Evolutionary conservation across 768 basidiomycete genomes (phyloP).

Genomic region (Neoboletus magnificus): DNA sequence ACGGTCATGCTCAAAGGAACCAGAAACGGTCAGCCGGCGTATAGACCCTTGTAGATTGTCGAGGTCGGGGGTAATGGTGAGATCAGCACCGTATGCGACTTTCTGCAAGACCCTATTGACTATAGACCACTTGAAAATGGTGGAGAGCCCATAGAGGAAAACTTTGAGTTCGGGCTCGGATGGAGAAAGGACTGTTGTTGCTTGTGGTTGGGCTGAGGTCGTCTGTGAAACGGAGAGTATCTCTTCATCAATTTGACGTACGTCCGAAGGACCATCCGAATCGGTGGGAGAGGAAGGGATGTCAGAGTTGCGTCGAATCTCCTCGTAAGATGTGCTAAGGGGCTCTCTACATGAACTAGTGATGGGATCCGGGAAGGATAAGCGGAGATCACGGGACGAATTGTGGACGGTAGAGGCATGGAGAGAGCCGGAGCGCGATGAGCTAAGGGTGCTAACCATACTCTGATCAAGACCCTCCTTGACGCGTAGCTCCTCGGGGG

Average conservation of each 20-base stretch:
- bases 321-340: constrained; percentile 54
- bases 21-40: constrained; percentile 26
- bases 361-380: constrained; percentile 83
- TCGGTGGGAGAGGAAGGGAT: constrained; percentile 21
- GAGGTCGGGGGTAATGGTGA: constrained; percentile 24
- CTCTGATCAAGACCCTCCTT: constrained; percentile 79
- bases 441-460: constrained; percentile 74
- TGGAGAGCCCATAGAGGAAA: constrained; percentile 62
- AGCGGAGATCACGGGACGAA: constrained; percentile 68
- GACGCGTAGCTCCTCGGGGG: constrained; percentile 63
- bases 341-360: constrained; percentile 65
- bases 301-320: constrained; percentile 42
- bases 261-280: constrained; percentile 12
- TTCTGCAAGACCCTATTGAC: constrained; percentile 58
- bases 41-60: constrained; percentile 21
- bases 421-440: constrained; percentile 64
- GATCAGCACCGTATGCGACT: constrained; percentile 38
- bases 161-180: constrained; percentile 51
- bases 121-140: constrained; percentile 58
- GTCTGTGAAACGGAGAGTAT: constrained; percentile 17
- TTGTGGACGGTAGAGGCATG: constrained; percentile 52
- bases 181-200: constrained; percentile 22
- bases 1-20: constrained; percentile 23
- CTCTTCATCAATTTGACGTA: constrained; percentile 28
- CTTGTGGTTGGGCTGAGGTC: constrained; percentile 31